These are phyloP conservation scores for Carex kokanica DNA, from an alignment of 176 grass and related monocot species.

Conservation along the genomic window DNA sequence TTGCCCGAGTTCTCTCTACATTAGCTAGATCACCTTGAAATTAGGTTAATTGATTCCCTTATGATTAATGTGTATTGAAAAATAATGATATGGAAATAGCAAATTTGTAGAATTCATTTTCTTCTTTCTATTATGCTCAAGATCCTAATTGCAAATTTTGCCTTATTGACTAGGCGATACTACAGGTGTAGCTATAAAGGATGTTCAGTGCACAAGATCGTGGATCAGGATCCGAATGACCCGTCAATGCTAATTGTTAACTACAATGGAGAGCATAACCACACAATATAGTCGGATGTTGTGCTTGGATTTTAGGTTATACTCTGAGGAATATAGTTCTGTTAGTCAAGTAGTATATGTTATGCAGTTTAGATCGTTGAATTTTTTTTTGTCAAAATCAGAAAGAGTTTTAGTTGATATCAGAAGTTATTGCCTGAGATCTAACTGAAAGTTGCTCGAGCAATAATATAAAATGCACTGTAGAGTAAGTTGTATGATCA, in stretches of 20 bases:
- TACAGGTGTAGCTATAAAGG: conserved; percentile 22
- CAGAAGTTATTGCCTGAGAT: not conserved
- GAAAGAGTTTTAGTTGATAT: not conserved
- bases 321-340: not conserved
- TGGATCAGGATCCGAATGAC: conserved; percentile 21
- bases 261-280: conserved; percentile 31
- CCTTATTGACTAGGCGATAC: conserved; percentile 19
- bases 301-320: not conserved
- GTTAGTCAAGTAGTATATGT: not conserved
- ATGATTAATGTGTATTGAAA: not conserved
- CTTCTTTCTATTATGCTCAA: not conserved
- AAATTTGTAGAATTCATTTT: not conserved
- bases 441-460: not conserved
- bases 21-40: not conserved
- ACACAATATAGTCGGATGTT: not conserved
- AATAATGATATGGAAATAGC: not conserved
- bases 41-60: not conserved
- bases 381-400: not conserved
- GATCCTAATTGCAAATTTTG: not conserved
- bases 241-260: conserved; percentile 21
- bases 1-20: not conserved
- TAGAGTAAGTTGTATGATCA: not conserved
- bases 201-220: conserved; percentile 25
- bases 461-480: not conserved
- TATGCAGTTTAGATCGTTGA: not conserved